Base-by-base conservation (phyloP, 139 green algal species). In the Chlamydomonas sp. region DNA sequence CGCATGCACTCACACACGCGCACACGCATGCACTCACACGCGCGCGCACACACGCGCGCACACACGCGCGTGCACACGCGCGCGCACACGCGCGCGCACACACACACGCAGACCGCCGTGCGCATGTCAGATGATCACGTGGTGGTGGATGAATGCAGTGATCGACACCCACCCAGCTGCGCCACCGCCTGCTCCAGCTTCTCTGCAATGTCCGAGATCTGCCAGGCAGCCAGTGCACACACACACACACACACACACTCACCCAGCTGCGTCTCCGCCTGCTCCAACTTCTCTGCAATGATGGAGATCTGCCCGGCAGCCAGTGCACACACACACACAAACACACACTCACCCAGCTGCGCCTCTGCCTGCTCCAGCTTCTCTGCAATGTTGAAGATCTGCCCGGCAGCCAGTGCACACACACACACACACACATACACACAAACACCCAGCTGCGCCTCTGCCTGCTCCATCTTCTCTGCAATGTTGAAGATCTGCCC, bases 401-500 rank as follows among this genome's bases (percentile, higher is more conserved):
- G 91, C 0, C 85, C 87, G 0, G 81, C 73, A 5, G 90, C 78
- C 59, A 96, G n/a, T n/a, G n/a, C n/a, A n/a, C n/a, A 54, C 20
- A 54, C 43, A 26, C 43, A 54, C 43, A 20, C 43, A 20, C n/a
- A n/a, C n/a, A n/a, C n/a, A n/a, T n/a, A n/a, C n/a, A n/a, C n/a
- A n/a, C n/a, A n/a, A n/a, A n/a, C 20, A 8, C 22, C 54, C 26
- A 90, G 37, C 71, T 80, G 71, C 37, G 16, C 47, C 35, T 91
- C 87, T 4, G 75, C 87, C 62, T 89, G 43, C 43, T 54, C 43
- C 20, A 54, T 26, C 43, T 13, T 54, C 16, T 54, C 43, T 54
- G 13, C 43, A 10, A 97, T 83, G 73, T 98, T 91, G 3, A 67
- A 73, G 30, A 96, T 83, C 79, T 97, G 91, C 0, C 85, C 87